phyloP scores from a whole-genome alignment of 2,329 filamentous ascomycete genomes.

The Phoma sp. region DNA sequence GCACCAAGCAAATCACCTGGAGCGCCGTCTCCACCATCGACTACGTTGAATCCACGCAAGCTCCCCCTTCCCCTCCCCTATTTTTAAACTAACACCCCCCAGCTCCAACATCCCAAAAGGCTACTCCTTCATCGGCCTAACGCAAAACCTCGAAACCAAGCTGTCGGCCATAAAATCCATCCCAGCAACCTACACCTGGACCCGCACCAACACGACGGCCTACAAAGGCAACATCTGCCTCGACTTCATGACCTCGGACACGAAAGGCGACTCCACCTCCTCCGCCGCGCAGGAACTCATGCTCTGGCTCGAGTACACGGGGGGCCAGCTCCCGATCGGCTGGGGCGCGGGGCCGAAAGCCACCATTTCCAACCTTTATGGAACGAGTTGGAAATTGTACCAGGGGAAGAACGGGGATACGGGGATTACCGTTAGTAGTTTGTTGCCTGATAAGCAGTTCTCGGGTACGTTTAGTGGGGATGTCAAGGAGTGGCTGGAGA shows the following conservation, averaged over 20 bases:
- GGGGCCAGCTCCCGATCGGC: slow-evolving; percentile 54
- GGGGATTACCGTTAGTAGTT: slow-evolving; percentile 51
- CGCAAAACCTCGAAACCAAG: slow-evolving; percentile 50
- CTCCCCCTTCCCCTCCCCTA: no score
- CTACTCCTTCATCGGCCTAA: slow-evolving; percentile 55
- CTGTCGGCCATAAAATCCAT: slow-evolving; percentile 50
- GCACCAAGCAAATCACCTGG: slow-evolving; percentile 49
- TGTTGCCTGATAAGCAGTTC: slow-evolving; percentile 50
- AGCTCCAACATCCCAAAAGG: slow-evolving; percentile 51
- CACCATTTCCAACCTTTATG: slow-evolving; percentile 34
- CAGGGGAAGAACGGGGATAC: slow-evolving; percentile 52
- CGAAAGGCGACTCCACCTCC: slow-evolving; percentile 52
- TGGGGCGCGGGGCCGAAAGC: slow-evolving; percentile 35
- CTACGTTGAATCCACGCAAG: slow-evolving; percentile 31
- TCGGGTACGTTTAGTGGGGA: slow-evolving; percentile 49
- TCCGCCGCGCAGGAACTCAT: slow-evolving; percentile 51
- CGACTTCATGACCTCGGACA: slow-evolving; percentile 55
- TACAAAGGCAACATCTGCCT: slow-evolving; percentile 55
- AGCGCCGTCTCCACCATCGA: slow-evolving; percentile 50
- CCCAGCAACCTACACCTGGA: slow-evolving; percentile 51
- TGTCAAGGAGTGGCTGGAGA: slow-evolving; percentile 52
- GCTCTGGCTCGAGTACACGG: slow-evolving; percentile 56
- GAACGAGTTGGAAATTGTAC: slow-evolving; percentile 53
- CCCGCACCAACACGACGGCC: slow-evolving; percentile 48
- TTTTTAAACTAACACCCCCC: slow-evolving; percentile 16